Base-by-base conservation (phyloP, 1,139 yeast genomes). In the Kurtzmaniella quercitrusa region DNA sequence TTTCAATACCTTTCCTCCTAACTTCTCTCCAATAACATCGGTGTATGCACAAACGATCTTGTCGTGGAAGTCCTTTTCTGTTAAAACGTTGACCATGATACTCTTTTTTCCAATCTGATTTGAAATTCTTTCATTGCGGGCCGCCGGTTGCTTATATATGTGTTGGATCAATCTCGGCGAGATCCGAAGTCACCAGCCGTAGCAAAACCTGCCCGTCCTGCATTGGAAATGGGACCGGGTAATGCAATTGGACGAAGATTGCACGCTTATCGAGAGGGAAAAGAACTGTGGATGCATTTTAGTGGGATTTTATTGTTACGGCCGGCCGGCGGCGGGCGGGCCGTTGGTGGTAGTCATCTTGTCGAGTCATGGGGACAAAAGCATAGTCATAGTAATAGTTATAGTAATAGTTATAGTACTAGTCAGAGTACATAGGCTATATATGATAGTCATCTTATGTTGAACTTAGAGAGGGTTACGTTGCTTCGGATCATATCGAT, bases 21-120 rank as follows among this genome's bases (percentile, higher is more conserved):
- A 68, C 55, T 85, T 85, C 52, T 80, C 85, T 40, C 93, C 94
- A 50, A 89, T 77, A n/a, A 90, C 89, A 60, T 93, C 80, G 39
- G 81, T 76, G 58, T 76, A 78, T 49, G 75, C 66, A 49, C 65
- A 68, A 21, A 75, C 79, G 45, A 79, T 59, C 44, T 68, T 60
- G 29, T 64, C 51, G 52, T 73, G 70, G 58, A 79, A 79, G 36
- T 72, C 68, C 44, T 66, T 55, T 55, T 70, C 73, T 11, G 66
- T 48, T 36, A 71, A 51, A 15, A 50, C 48, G 46, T 56, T 54
- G 33, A 56, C 62, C 73, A 68, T 68, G 39, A 37, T 48, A 37
- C 14, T 10, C 10, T 23, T 23, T 27, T 27, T 27, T 27, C 10
- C 31, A 27, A 5, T 6, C 31, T 27, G 31, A 10, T 36, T 21